Base-by-base conservation (phyloP, 169 alveolate species). In the Cryptosporidium baileyi region DNA sequence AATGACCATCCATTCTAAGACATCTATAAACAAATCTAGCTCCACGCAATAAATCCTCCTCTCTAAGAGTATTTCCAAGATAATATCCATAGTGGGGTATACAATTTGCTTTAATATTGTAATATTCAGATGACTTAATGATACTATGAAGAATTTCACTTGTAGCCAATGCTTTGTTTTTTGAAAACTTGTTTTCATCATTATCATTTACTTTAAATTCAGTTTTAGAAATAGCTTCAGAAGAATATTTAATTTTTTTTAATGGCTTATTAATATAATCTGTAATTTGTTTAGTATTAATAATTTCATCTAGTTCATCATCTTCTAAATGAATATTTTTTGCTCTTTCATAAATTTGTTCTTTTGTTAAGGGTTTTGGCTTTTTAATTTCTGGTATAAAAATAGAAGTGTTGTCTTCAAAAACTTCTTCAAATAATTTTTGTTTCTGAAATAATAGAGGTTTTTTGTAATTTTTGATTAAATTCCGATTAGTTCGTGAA, bases 1-100 rank as follows among this genome's bases (percentile, higher is more conserved):
- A 74, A 22, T 74, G 85, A n/a, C 67, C 67, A 54, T 52, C 85
- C 85, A 74, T 74, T 22, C 85, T 74, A 22, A 74, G 85, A 22
- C 85, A 74, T 28, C 85, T 74, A 57, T 74, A 74, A 8, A 74
- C 85, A 30, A 74, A 74, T 59, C 85, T 28, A 3, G 85, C 85
- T 36, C 85, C 85, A 24, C 26, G 49, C 85, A 74, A 52, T 36
- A 57, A 13, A 5, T 74, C 85, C 24, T 26, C 43, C 54, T 54
- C 60, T 17, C 41, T 5, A 9, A 74, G 24, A 26, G 85, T 36
- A 24, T n/a, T 38, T 54, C 74, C 74, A 2, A 74, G 19, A 5
- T 26, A 8, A 54, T 74, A 74, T 1, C 85, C 85, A n/a, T 36
- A 36, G n/a, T 32, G 67, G 11, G 85, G 85, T n/a, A 74, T 52